Conservation (phyloP, 129 eudicot species). For the Flaveria brownii region DNA sequence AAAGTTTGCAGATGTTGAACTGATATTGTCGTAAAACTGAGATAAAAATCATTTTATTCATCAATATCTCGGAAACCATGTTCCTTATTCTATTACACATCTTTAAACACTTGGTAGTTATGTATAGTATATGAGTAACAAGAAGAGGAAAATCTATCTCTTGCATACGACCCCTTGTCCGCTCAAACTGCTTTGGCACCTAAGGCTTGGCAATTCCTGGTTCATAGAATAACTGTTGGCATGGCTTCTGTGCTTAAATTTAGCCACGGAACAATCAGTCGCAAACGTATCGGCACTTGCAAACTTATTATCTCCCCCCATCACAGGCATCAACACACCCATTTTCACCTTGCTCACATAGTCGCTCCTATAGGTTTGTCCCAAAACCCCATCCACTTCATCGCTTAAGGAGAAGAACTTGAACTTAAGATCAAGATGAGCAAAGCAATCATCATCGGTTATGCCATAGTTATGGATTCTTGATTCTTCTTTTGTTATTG, state of each 20-base stretch:
- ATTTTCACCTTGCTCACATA: conserved; percentile 64
- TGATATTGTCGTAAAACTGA: background rate
- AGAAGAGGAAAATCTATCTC: conserved; percentile 40
- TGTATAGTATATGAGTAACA: background rate
- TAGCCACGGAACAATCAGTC: conserved; percentile 53
- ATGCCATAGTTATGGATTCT: conserved; percentile 58
- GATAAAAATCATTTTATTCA: conserved; percentile 1
- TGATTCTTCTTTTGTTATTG: conserved; percentile 64
- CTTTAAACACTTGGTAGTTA: background rate
- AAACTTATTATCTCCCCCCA: conserved; percentile 63
- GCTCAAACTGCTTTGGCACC: conserved; percentile 51
- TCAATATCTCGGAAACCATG: background rate
- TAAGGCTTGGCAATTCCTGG: conserved; percentile 53
- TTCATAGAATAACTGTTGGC: conserved; percentile 7
- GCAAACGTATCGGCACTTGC: conserved; percentile 45
- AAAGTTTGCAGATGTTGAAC: background rate
- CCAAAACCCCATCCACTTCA: conserved; percentile 59
- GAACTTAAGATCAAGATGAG: conserved; percentile 82
- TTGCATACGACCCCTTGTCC: conserved; percentile 77
- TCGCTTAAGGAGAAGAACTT: conserved; percentile 56
- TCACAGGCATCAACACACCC: conserved; percentile 74
- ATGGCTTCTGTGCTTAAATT: conserved; percentile 30
- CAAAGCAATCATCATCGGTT: conserved; percentile 60
- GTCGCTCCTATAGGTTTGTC: conserved; percentile 56
- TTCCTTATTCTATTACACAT: background rate